Percentiles rank a stretch among this genome's conserved stretches.
These are phyloP conservation scores for Breynia disticha DNA, from an alignment of 441 rosid genomes.

Conservation along the genomic window DNA sequence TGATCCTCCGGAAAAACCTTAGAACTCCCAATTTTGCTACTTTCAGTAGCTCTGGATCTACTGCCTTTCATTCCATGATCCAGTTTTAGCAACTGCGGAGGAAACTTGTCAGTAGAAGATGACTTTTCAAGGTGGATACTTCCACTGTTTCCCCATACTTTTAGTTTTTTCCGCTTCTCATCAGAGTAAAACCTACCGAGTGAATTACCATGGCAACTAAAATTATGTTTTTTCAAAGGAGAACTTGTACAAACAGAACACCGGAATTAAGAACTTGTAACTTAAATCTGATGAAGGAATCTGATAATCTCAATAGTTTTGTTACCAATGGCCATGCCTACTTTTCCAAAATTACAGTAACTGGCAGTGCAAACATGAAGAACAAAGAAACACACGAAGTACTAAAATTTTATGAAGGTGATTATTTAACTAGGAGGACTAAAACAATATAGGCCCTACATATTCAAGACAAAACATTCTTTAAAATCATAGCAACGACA, in stretches of 20 bases:
- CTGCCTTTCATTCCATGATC: constrained; percentile 40
- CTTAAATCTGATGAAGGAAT: too few species aligned
- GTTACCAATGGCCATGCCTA: too few species aligned
- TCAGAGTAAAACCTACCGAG: constrained; percentile 71
- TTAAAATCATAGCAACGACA: not conserved
- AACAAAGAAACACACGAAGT: too few species aligned
- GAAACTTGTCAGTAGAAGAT: constrained; percentile 32
- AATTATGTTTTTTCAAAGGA: not conserved
- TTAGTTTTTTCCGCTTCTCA: constrained; percentile 38
- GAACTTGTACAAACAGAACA: not conserved
- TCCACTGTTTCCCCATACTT: constrained; percentile 38
- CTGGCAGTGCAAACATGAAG: too few species aligned
- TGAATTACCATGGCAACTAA: constrained; percentile 8
- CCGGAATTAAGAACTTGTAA: too few species aligned
- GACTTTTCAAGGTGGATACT: constrained; percentile 35
- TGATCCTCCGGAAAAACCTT: constrained; percentile 34
- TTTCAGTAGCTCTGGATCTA: constrained; percentile 35
- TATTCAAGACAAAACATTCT: not conserved
- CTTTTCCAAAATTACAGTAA: too few species aligned
- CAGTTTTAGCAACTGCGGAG: constrained; percentile 41
- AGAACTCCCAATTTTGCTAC: constrained; percentile 30
- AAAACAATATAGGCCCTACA: not conserved
- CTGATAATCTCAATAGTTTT: too few species aligned
- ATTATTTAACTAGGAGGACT: not conserved
- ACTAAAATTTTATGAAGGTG: too few species aligned